Conservation (phyloP, 225 moss, liverwort and hornwort species). For the Polytrichum formosum region DNA sequence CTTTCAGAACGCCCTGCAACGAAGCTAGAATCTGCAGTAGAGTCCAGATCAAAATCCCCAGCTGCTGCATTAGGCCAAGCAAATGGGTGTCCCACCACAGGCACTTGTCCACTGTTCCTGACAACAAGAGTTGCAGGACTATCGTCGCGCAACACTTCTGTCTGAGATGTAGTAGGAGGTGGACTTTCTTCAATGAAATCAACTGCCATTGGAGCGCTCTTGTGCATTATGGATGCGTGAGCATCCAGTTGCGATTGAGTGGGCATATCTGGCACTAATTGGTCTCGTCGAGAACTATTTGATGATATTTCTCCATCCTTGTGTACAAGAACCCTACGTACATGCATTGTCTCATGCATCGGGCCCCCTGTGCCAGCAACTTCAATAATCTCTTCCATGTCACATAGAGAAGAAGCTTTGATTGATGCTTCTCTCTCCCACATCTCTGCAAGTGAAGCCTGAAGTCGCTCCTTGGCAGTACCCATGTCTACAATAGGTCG, state of each 20-base stretch:
- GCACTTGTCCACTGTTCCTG: constrained; percentile 20
- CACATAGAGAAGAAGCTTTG: constrained; percentile 75
- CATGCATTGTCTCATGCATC: constrained; percentile 76
- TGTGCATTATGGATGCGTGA: constrained; percentile 78
- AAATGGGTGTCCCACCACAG: constrained; percentile 30
- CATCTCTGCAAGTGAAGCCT: constrained; percentile 91
- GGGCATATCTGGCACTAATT: constrained; percentile 89
- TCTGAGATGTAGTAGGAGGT: constrained; percentile 16
- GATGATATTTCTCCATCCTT: constrained; percentile 53
- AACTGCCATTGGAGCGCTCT: constrained; percentile 38
- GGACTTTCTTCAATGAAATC: constrained; percentile 44
- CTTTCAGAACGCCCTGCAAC: constrained; percentile 56
- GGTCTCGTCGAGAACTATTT: constrained; percentile 77
- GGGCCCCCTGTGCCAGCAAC: constrained; percentile 65
- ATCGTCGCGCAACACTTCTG: constrained; percentile 17
- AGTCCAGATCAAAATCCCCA: constrained; percentile 83
- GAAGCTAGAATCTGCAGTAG: constrained; percentile 83
- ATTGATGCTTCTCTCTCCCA: constrained; percentile 94
- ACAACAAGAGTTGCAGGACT: constrained; percentile 13
- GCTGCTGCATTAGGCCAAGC: constrained; percentile 46
- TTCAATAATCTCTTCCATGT: constrained; percentile 85
- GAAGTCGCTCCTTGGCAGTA: constrained; percentile 66
- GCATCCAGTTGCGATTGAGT: constrained; percentile 72
- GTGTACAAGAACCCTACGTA: constrained; percentile 72
- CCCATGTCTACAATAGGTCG: constrained; percentile 84